Evolutionary conservation across 139 green algal genomes (phyloP).

Genomic region (Deuterostichococcus epilithicus): DNA sequence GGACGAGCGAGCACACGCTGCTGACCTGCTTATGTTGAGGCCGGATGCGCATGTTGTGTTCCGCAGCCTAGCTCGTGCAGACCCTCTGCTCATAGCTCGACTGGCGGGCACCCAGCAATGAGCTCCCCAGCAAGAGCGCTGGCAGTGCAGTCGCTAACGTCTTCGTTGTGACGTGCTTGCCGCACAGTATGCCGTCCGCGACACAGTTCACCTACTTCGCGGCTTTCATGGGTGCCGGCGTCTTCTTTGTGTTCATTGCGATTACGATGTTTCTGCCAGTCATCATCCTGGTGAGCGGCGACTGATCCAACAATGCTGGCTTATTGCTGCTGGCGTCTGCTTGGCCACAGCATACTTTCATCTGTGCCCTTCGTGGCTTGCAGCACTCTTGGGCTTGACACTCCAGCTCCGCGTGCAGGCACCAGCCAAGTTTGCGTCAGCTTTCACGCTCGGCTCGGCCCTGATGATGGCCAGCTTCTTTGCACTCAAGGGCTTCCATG

Average conservation of each 20-base stretch:
- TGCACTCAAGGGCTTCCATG: conserved; percentile 71
- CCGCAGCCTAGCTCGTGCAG: too few species aligned
- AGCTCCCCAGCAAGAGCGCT: too few species aligned
- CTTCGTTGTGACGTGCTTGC: background rate
- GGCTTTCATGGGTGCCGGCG: conserved; percentile 55
- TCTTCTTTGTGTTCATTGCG: conserved; percentile 77
- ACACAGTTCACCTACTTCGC: conserved; percentile 54
- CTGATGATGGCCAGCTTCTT: conserved; percentile 75
- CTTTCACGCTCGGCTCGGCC: conserved; percentile 81
- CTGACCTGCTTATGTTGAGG: too few species aligned
- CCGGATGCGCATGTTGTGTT: too few species aligned
- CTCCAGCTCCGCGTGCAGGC: too few species aligned
- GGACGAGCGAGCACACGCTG: too few species aligned
- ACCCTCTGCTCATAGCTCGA: too few species aligned
- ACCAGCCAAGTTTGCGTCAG: conserved; percentile 32
- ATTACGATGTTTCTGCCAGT: conserved; percentile 90
- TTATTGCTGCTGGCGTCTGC: too few species aligned
- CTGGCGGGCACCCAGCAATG: too few species aligned
- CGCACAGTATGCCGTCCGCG: conserved; percentile 21
- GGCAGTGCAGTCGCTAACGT: too few species aligned
- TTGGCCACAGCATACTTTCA: background rate
- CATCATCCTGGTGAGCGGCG: background rate
- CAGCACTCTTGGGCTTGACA: too few species aligned
- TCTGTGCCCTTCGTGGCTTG: too few species aligned
- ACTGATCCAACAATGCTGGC: background rate